A percentile compares a stretch with the other conserved stretches of the same genome.
Conservation (phyloP, 768 basidiomycete species). For the Podaxis sp. region DNA sequence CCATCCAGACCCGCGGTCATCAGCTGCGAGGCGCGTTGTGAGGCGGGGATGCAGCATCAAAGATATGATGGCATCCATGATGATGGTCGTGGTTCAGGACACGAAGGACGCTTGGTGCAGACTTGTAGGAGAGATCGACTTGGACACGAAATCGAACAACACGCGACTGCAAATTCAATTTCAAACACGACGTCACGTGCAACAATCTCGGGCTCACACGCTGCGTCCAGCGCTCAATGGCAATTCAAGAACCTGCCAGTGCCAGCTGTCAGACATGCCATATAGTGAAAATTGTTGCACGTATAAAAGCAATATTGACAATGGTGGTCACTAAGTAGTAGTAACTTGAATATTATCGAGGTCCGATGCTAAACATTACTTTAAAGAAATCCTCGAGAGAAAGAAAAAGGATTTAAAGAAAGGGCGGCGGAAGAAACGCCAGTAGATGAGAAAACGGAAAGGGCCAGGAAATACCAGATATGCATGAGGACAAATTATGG, state of each 20-base stretch:
- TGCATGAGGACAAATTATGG: background rate
- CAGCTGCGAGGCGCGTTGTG: slow-evolving; percentile 47
- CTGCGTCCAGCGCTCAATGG: background rate
- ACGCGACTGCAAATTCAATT: slow-evolving; percentile 23
- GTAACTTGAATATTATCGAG: slow-evolving; percentile 12
- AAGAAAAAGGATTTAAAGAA: background rate
- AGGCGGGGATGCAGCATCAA: slow-evolving; percentile 55
- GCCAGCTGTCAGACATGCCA: too few relatives aligned
- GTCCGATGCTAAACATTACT: slow-evolving; percentile 21
- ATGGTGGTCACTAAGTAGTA: background rate
- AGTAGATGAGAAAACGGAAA: background rate
- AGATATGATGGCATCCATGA: slow-evolving; percentile 46
- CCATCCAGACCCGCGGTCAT: slow-evolving; percentile 40
- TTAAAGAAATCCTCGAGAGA: slow-evolving; percentile 7
- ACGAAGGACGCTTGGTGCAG: background rate
- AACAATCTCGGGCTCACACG: background rate
- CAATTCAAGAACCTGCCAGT: too few relatives aligned
- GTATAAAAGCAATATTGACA: slow-evolving; percentile 1
- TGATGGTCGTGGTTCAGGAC: slow-evolving; percentile 13
- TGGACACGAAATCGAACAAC: slow-evolving; percentile 18
- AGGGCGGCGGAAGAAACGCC: background rate
- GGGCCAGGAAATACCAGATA: background rate
- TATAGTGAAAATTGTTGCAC: background rate
- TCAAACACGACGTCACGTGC: slow-evolving; percentile 6
- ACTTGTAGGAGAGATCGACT: background rate